Evolutionary conservation across 2,329 filamentous ascomycete species (phyloP), one percentile per base, ranked within the genome.

Genomic region (Ophiocordyceps camponoti-leonardi): DNA sequence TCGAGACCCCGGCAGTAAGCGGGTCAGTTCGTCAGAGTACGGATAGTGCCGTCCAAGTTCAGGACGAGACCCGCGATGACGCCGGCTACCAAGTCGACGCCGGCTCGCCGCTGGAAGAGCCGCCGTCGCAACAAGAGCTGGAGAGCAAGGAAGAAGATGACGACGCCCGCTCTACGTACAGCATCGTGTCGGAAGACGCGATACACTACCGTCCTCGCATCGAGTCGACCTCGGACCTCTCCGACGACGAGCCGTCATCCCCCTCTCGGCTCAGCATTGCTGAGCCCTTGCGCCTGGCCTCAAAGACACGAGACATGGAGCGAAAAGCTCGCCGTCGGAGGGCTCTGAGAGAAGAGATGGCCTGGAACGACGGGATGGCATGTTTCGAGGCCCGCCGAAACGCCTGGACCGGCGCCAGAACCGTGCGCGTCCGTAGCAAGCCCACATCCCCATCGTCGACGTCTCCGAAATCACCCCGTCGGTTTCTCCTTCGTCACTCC

Each of bases 331-430:
- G 69, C 49, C 68, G 75, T 40, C 69, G 78, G 46, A 73, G 69
- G 52, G 72, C 68, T 43, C 58, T 76, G 44, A 72, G 75, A 49
- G 75, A 78, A 46, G 81, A 85, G 64, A 73, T 79, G 64, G 60
- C 67, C 28, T 93, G 83, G 80, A 96, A 95, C 55, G 69, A 81
- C 35, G 90, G 90, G 0, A 60, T 95, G 47, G 74, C 79, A n/a
- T 83, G 82, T 58, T 96, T 86, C 63, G 75, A 80, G 48, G 75
- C 80, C 28, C 71, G 85, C 48, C 74, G 88, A 43, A 79, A 94
- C 63, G 79, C 78, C 7, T 96, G 90, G 90, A 90, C 87, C 1
- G 81, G 83, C 30, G 88, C 86, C 30, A 74, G 73, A 50, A 72
- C 67, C 12, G 73, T 72, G 33, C 71, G 71, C 42, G 60, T 77